Conservation (phyloP, 2,329 filamentous ascomycete species). For the Penicillium decumbens region DNA sequence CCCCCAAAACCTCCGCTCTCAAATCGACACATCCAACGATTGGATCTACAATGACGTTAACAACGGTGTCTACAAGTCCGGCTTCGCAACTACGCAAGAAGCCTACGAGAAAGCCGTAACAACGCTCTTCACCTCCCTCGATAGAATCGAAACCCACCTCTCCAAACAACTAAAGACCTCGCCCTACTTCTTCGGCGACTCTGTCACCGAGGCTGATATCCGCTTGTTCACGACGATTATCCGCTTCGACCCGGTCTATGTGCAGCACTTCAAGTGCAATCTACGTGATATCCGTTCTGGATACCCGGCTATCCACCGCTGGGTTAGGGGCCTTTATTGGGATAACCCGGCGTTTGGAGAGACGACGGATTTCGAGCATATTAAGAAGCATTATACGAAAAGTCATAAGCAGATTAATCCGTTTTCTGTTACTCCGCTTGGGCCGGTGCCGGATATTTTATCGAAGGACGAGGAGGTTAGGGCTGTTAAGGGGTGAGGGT, state of each 20-base stretch:
- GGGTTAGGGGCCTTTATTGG: conserved; percentile 85
- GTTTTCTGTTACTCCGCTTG: conserved; percentile 73
- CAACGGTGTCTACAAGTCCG: conserved; percentile 55
- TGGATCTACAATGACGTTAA: conserved; percentile 70
- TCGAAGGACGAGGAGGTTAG: conserved; percentile 70
- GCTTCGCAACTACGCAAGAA: conserved; percentile 77
- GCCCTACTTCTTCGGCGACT: conserved; percentile 70
- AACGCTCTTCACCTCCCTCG: conserved; percentile 70
- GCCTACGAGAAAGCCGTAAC: conserved; percentile 73
- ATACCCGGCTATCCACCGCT: conserved; percentile 74
- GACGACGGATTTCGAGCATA: conserved; percentile 90
- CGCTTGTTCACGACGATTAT: conserved; percentile 69
- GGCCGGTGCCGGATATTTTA: conserved; percentile 78
- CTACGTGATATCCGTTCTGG: conserved; percentile 76
- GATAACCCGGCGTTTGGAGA: conserved; percentile 69
- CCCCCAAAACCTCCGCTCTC: conserved; percentile 56
- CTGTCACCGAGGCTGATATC: conserved; percentile 77
- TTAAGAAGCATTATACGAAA: conserved; percentile 74
- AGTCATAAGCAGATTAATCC: conserved; percentile 62
- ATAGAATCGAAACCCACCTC: conserved; percentile 70
- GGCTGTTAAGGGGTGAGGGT: conserved; percentile 20
- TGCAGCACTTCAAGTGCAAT: conserved; percentile 81
- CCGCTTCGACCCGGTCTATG: conserved; percentile 72
- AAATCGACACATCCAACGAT: conserved; percentile 72
- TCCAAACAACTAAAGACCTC: conserved; percentile 31